A percentile compares a stretch with the other conserved stretches of the same genome.
These are phyloP conservation scores for Closterium sp. DNA, from an alignment of 139 green algal species.

Conservation along the genomic window DNA sequence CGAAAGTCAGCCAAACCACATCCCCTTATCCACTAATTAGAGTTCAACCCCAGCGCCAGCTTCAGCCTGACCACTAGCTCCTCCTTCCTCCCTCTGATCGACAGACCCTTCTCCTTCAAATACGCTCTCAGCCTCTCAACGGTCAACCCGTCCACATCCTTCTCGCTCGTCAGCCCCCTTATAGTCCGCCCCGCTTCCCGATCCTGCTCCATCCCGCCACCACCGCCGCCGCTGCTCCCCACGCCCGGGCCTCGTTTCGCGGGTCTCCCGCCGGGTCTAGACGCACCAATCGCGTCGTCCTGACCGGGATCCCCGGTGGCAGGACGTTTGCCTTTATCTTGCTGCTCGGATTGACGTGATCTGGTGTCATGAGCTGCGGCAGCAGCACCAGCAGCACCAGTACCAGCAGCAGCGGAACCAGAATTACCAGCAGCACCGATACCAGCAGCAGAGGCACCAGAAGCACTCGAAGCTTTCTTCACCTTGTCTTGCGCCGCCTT, in stretches of 20 bases:
- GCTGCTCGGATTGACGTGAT: neutral
- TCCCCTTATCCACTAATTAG: too few relatives aligned
- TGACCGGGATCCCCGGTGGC: neutral
- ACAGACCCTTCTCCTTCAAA: slow-evolving; percentile 18
- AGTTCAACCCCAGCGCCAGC: neutral
- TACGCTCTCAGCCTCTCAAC: slow-evolving; percentile 16
- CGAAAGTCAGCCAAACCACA: neutral
- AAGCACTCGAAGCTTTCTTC: neutral
- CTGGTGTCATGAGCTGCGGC: neutral
- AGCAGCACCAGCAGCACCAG: neutral
- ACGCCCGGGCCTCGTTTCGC: neutral
- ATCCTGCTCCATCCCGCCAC: neutral
- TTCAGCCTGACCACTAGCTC: neutral
- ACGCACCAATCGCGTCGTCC: neutral
- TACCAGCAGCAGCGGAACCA: neutral
- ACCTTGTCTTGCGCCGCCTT: slow-evolving; percentile 11
- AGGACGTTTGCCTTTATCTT: neutral
- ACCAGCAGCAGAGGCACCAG: neutral
- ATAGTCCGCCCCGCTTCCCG: neutral
- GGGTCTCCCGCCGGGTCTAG: neutral
- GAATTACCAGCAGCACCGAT: neutral
- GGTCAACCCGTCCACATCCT: slow-evolving; percentile 12
- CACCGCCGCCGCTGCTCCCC: neutral
- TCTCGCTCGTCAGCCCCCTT: neutral
- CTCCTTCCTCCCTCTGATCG: slow-evolving; percentile 30